Conservation (phyloP, 164 flowering plant species). For the Stephania cephalantha region DNA sequence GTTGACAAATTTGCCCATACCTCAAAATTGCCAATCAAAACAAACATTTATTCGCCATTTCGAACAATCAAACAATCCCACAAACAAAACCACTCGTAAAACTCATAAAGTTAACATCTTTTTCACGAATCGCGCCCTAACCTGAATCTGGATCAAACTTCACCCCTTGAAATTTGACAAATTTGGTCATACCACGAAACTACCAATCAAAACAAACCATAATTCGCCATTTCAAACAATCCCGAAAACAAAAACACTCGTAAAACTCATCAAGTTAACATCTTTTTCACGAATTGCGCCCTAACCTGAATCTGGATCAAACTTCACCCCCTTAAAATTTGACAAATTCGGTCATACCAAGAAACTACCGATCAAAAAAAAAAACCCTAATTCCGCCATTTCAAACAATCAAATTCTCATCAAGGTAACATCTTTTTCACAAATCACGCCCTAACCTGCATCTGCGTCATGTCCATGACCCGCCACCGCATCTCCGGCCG, state of each 20-base stretch:
- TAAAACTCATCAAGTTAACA: not conserved
- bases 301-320: no score
- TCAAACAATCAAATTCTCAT: not conserved
- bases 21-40: no score
- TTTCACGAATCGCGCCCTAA: no score
- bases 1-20: no score
- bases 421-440: not conserved
- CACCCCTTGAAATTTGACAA: no score
- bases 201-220: not conserved
- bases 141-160: no score
- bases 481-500: conserved; percentile 91
- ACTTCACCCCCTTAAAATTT: no score
- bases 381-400: not conserved
- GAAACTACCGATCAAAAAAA: no score
- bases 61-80: not conserved
- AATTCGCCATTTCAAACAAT: not conserved
- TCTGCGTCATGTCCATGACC: conserved; percentile 84
- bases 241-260: no score
- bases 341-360: not conserved
- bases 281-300: no score
- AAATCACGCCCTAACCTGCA: conserved; percentile 51
- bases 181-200: not conserved
- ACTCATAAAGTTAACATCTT: no score
- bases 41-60: not conserved
- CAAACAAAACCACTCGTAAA: no score